Conservation (phyloP, 495 filamentous ascomycete genomes). For the Neurospora sp. region DNA sequence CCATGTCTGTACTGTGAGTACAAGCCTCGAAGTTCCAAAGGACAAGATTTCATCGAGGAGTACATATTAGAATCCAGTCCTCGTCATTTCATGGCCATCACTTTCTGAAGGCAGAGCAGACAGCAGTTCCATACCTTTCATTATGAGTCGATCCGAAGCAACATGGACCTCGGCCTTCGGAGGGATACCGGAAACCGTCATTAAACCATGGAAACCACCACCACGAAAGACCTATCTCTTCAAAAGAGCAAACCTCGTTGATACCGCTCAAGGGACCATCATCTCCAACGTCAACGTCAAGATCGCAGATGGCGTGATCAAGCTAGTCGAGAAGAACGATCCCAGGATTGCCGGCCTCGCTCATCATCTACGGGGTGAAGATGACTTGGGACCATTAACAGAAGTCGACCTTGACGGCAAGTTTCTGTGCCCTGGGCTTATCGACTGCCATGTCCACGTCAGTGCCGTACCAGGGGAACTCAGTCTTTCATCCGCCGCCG, state of each 20-base stretch:
- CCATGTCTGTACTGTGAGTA: neutral
- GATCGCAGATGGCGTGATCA: constrained; percentile 18
- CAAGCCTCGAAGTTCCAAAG: neutral
- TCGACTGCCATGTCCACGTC: constrained; percentile 52
- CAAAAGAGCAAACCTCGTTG: constrained; percentile 24
- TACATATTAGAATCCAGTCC: neutral
- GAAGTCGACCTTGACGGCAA: constrained; percentile 32
- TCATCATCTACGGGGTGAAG: neutral
- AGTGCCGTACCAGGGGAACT: constrained; percentile 32
- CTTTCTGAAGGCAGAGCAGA: neutral
- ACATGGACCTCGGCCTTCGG: neutral
- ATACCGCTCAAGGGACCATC: constrained; percentile 20
- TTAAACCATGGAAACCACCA: constrained; percentile 28
- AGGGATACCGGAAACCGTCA: constrained; percentile 7
- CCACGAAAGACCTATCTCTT: constrained; percentile 17
- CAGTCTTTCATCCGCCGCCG: constrained; percentile 9
- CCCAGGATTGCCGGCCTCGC: neutral
- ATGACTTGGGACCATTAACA: constrained; percentile 2
- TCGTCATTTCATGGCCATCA: neutral
- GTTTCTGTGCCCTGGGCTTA: constrained; percentile 45
- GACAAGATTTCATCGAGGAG: neutral
- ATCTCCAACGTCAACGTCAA: constrained; percentile 17
- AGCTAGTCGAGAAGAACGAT: neutral
- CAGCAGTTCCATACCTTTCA: neutral
- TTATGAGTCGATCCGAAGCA: neutral